phyloP scores from a whole-genome alignment of 768 basidiomycete genomes.

The Amanita muscaria region DNA sequence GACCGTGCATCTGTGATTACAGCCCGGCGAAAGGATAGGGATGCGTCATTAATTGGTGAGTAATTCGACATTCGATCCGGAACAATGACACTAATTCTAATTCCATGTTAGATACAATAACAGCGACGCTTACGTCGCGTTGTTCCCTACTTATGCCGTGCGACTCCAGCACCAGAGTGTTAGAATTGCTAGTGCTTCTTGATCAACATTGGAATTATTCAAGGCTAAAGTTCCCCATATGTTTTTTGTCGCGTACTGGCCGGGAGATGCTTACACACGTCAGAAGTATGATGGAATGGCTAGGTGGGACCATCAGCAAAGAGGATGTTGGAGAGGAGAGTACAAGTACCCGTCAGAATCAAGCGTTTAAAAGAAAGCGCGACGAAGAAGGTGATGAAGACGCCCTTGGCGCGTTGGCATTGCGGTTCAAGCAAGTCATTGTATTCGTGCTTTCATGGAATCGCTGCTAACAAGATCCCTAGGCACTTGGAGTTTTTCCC shows the following conservation, averaged over 20 bases:
- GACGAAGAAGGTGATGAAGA: slow-evolving; percentile 76
- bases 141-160: slow-evolving; percentile 86
- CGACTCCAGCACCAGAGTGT: slow-evolving; percentile 88
- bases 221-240: slow-evolving; percentile 77
- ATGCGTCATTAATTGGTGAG: slow-evolving; percentile 77
- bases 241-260: slow-evolving; percentile 85
- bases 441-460: not conserved
- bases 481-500: slow-evolving; percentile 93
- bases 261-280: slow-evolving; percentile 92
- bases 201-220: slow-evolving; percentile 98
- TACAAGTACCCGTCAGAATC: slow-evolving; percentile 41
- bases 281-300: slow-evolving; percentile 97
- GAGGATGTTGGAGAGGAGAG: slow-evolving; percentile 84
- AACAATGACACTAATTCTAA: not conserved
- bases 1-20: slow-evolving; percentile 77
- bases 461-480: slow-evolving; percentile 3
- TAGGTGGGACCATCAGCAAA: slow-evolving; percentile 90
- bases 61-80: slow-evolving; percentile 4
- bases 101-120: slow-evolving; percentile 64
- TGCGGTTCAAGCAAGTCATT: slow-evolving; percentile 76
- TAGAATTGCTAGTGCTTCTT: slow-evolving; percentile 90
- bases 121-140: slow-evolving; percentile 70
- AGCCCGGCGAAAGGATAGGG: slow-evolving; percentile 83
- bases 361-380: slow-evolving; percentile 43
- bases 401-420: slow-evolving; percentile 73